Evolutionary conservation across 805 yeast genomes (phyloP).

Genomic region (Phaffomyces opuntiae): DNA sequence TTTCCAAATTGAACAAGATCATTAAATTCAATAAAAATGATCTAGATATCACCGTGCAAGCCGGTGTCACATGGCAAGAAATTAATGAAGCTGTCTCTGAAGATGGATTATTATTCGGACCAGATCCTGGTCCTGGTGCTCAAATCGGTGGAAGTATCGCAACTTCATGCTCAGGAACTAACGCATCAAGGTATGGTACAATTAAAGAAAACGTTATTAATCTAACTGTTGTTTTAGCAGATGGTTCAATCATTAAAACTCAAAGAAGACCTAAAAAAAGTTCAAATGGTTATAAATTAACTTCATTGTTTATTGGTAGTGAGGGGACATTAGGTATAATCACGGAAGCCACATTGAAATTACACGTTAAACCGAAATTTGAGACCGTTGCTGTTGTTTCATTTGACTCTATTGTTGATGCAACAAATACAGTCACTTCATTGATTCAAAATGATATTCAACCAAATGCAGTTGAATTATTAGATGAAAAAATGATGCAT

Average conservation of each 20-base stretch:
- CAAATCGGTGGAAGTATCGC: conserved; percentile 70
- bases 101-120: conserved; percentile 54
- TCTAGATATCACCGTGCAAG: conserved; percentile 63
- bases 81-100: conserved; percentile 43
- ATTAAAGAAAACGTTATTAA: conserved; percentile 64
- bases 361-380: conserved; percentile 54
- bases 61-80: conserved; percentile 75
- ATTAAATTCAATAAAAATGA: conserved; percentile 51
- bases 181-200: conserved; percentile 73
- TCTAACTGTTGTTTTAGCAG: conserved; percentile 69
- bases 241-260: conserved; percentile 69
- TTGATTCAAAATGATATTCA: conserved; percentile 53
- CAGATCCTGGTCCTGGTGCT: conserved; percentile 76
- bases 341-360: conserved; percentile 66
- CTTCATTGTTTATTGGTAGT: conserved; percentile 61
- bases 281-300: conserved; percentile 71
- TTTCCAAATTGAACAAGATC: conserved; percentile 51
- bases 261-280: conserved; percentile 66
- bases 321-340: conserved; percentile 76
- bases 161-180: conserved; percentile 75
- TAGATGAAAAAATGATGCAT: conserved; percentile 65
- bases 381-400: conserved; percentile 64
- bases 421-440: conserved; percentile 58
- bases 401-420: conserved; percentile 64
- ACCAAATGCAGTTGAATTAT: conserved; percentile 64